These are phyloP conservation scores for Cordyceps javanica DNA, from an alignment of 2,329 filamentous ascomycete genomes.

Conservation along the genomic window DNA sequence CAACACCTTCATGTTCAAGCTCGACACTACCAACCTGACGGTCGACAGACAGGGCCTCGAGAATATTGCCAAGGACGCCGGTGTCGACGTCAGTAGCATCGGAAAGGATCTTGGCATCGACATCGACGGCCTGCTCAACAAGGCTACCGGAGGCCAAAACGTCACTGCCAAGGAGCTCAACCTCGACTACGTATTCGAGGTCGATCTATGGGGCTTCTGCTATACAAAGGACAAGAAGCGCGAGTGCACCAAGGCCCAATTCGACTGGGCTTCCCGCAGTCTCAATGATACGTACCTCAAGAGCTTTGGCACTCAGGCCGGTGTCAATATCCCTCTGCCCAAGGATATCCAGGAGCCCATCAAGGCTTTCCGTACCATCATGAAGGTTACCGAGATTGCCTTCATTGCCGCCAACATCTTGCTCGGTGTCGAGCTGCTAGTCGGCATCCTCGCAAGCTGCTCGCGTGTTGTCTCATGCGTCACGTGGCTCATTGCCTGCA, in stretches of 20 bases:
- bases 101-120: constrained; percentile 19
- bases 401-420: constrained; percentile 69
- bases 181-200: constrained; percentile 70
- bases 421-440: constrained; percentile 64
- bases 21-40: constrained; percentile 58
- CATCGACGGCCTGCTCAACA: constrained; percentile 17
- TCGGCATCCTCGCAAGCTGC: constrained; percentile 79
- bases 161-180: constrained; percentile 53
- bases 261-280: constrained; percentile 70
- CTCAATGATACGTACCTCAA: constrained; percentile 58
- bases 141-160: constrained; percentile 31
- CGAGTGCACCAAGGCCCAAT: constrained; percentile 64
- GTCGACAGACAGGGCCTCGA: constrained; percentile 32
- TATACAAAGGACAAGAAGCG: constrained; percentile 46
- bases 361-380: constrained; percentile 65
- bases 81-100: constrained; percentile 17
- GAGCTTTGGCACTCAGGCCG: constrained; percentile 40
- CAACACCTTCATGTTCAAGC: constrained; percentile 50
- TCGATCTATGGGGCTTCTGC: constrained; percentile 88
- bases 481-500: constrained; percentile 67
- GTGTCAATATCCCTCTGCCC: constrained; percentile 59
- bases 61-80: constrained; percentile 17
- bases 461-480: constrained; percentile 74
- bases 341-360: constrained; percentile 60
- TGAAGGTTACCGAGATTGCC: constrained; percentile 76